These are phyloP conservation scores for Ustulina deusta DNA, from an alignment of 2,329 filamentous ascomycete species.

Conservation along the genomic window DNA sequence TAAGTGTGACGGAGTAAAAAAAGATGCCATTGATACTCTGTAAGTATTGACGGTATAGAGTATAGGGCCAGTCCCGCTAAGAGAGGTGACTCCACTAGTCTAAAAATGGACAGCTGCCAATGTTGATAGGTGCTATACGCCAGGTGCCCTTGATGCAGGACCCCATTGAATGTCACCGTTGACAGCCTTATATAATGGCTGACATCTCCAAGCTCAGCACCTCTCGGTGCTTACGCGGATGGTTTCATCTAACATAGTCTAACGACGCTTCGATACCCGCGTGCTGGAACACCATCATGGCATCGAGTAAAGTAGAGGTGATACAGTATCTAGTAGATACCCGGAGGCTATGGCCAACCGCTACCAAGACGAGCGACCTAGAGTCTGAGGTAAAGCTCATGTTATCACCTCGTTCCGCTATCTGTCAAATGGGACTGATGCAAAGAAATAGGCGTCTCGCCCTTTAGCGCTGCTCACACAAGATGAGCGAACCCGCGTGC, in stretches of 20 bases:
- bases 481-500: constrained; percentile 68
- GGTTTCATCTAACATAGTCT: constrained; percentile 13
- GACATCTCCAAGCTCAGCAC: constrained; percentile 21
- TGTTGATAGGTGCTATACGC: constrained; percentile 2
- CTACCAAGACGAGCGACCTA: constrained; percentile 61
- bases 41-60: too few species aligned
- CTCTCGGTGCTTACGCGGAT: constrained; percentile 19
- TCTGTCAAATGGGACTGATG: constrained; percentile 7
- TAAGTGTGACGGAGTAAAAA: too few species aligned
- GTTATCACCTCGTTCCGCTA: background rate
- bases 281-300: constrained; percentile 41
- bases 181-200: constrained; percentile 30
- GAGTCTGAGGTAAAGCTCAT: constrained; percentile 57
- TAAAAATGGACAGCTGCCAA: constrained; percentile 27
- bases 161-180: constrained; percentile 4
- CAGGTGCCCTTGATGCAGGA: constrained; percentile 28
- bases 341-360: constrained; percentile 67
- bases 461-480: constrained; percentile 64
- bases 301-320: constrained; percentile 54
- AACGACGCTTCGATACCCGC: constrained; percentile 8
- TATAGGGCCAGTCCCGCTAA: too few species aligned
- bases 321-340: constrained; percentile 74
- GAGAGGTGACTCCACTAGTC: background rate
- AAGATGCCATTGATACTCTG: too few species aligned
- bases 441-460: constrained; percentile 60